phyloP scores from a whole-genome alignment of 371 early-diverging fungal species.

The Zopfochytrium polystomum region DNA sequence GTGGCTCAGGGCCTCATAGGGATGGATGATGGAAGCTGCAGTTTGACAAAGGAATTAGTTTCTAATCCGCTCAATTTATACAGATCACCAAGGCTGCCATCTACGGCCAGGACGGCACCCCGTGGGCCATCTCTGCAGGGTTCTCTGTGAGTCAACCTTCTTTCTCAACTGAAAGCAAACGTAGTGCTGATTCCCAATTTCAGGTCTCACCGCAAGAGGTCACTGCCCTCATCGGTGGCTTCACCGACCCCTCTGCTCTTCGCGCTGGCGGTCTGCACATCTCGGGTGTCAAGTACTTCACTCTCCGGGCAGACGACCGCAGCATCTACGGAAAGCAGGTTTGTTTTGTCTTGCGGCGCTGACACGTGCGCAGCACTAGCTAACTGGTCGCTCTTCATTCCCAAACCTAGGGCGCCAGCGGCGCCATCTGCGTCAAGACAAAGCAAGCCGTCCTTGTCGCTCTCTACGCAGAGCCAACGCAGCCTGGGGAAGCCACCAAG shows the following conservation, averaged over 20 bases:
- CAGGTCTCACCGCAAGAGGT: conserved; percentile 63
- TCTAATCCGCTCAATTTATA: no score
- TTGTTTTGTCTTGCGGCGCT: no score
- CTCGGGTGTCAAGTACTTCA: conserved; percentile 70
- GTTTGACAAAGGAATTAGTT: no score
- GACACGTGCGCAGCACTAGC: no score
- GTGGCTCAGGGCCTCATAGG: no score
- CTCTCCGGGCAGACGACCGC: conserved; percentile 62
- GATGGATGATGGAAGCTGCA: no score
- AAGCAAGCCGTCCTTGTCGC: conserved; percentile 74
- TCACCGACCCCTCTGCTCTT: conserved; percentile 55
- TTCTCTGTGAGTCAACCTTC: conserved; percentile 49
- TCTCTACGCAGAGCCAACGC: conserved; percentile 61
- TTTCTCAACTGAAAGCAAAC: no score
- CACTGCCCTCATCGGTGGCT: conserved; percentile 59
- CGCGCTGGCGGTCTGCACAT: conserved; percentile 67
- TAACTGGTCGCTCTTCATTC: no score
- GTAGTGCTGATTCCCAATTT: no score
- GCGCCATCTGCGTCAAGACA: conserved; percentile 79
- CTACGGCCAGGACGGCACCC: conserved; percentile 70
- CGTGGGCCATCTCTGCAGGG: conserved; percentile 75
- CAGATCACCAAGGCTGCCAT: conserved; percentile 65
- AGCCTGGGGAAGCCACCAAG: conserved; percentile 73
- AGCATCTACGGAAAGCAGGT: conserved; percentile 81
- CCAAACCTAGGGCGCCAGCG: conserved; percentile 58